Percentiles rank a stretch among this genome's conserved stretches.
Conservation (phyloP, 495 filamentous ascomycete genomes). For the Trichoderma reesei region DNA sequence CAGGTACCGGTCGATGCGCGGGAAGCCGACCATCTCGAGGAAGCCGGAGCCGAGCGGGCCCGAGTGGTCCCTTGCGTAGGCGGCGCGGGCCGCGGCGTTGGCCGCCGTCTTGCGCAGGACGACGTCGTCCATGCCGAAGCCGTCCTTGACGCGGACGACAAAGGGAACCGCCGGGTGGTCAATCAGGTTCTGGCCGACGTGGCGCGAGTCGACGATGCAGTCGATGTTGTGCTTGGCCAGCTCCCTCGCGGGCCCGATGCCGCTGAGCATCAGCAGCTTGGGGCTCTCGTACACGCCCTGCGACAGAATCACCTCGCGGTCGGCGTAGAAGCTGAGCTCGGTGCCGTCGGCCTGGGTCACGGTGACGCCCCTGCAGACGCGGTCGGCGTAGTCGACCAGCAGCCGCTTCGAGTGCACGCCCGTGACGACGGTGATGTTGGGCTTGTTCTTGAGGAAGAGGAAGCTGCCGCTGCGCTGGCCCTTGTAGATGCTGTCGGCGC, state of each 20-base stretch:
- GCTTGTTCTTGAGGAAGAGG: constrained; percentile 43
- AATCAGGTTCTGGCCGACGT: constrained; percentile 51
- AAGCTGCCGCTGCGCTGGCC: constrained; percentile 45
- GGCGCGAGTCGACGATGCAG: constrained; percentile 40
- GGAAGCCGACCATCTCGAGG: constrained; percentile 47
- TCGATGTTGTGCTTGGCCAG: constrained; percentile 37
- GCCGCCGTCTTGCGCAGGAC: constrained; percentile 39
- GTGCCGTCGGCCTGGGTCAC: not conserved
- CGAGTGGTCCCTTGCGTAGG: constrained; percentile 39
- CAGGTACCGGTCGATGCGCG: constrained; percentile 44
- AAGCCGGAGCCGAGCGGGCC: constrained; percentile 43
- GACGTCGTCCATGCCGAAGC: constrained; percentile 42
- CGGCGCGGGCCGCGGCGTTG: constrained; percentile 32
- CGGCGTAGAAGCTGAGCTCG: constrained; percentile 23
- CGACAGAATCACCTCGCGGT: constrained; percentile 49
- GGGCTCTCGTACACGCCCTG: constrained; percentile 49
- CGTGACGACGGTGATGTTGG: constrained; percentile 38
- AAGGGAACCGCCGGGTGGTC: constrained; percentile 25
- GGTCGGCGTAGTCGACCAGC: constrained; percentile 33
- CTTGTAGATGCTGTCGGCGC: constrained; percentile 48
- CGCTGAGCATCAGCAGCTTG: constrained; percentile 48
- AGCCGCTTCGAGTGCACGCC: constrained; percentile 41
- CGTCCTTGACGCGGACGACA: constrained; percentile 47
- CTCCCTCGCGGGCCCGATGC: constrained; percentile 41
- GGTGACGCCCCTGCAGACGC: constrained; percentile 13